phyloP scores from a whole-genome alignment of 2,329 filamentous ascomycete genomes.

The Aspergillus ochraceoroseus region DNA sequence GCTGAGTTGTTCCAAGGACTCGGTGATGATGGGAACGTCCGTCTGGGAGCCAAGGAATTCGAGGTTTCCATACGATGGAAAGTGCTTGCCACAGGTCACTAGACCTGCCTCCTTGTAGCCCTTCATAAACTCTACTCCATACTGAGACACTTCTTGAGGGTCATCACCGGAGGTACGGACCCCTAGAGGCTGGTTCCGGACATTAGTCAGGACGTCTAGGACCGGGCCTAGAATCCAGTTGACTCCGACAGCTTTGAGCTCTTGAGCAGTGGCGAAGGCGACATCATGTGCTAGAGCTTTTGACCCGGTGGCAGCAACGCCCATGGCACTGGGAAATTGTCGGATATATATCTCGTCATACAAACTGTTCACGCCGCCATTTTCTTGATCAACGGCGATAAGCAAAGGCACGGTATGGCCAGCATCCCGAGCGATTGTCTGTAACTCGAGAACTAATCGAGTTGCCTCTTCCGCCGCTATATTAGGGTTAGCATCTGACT shows the following conservation, averaged over 20 bases:
- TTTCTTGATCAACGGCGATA: slow-evolving; percentile 93
- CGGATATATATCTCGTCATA: slow-evolving; percentile 94
- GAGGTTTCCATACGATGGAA: slow-evolving; percentile 91
- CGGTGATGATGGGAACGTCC: slow-evolving; percentile 92
- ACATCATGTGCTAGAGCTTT: slow-evolving; percentile 81
- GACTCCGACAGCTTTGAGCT: slow-evolving; percentile 86
- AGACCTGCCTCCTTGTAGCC: slow-evolving; percentile 89
- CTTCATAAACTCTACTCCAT: slow-evolving; percentile 82
- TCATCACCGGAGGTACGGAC: slow-evolving; percentile 89
- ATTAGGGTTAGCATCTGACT: slow-evolving; percentile 28
- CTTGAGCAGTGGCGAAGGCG: slow-evolving; percentile 86
- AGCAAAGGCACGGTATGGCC: slow-evolving; percentile 84
- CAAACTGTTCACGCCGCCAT: slow-evolving; percentile 94
- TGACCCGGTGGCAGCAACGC: slow-evolving; percentile 84
- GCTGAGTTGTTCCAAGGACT: slow-evolving; percentile 86
- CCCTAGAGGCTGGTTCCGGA: slow-evolving; percentile 81
- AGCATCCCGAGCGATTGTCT: slow-evolving; percentile 83
- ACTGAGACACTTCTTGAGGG: slow-evolving; percentile 89
- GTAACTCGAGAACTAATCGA: slow-evolving; percentile 79
- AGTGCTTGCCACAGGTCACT: slow-evolving; percentile 89
- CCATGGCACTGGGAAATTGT: slow-evolving; percentile 96
- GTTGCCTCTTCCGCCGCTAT: slow-evolving; percentile 87
- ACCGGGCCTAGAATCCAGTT: slow-evolving; percentile 95
- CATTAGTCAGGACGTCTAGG: slow-evolving; percentile 88
- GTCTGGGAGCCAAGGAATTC: slow-evolving; percentile 87